phyloP scores from a whole-genome alignment of 2,329 filamentous ascomycete genomes.

The Zelopaecilomyces penicillatus region DNA sequence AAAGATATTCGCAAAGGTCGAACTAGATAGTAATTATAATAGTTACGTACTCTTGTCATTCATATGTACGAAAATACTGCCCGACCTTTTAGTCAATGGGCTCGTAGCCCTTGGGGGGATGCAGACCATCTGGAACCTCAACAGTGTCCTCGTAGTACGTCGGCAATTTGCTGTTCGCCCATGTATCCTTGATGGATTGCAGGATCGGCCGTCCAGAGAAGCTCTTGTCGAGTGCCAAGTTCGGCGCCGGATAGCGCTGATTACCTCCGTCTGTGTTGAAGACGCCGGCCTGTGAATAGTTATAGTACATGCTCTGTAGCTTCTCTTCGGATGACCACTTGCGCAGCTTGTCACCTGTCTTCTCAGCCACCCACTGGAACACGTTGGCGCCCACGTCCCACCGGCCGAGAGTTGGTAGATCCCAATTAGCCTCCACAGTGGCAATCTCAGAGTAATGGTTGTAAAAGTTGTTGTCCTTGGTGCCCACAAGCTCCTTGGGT shows the following conservation, averaged over 20 bases:
- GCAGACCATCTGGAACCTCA: conserved; percentile 32
- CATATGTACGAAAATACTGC: too few relatives aligned
- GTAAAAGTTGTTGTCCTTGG: conserved; percentile 61
- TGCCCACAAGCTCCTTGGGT: conserved; percentile 54
- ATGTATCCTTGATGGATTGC: conserved; percentile 28
- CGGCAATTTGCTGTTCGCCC: conserved; percentile 27
- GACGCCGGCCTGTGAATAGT: conserved; percentile 44
- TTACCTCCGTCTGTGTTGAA: conserved; percentile 32
- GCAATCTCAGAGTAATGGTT: conserved; percentile 64
- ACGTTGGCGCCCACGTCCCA: conserved; percentile 68
- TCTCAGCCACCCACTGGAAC: conserved; percentile 50
- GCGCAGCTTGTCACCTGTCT: conserved; percentile 48
- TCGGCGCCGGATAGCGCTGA: conserved; percentile 30
- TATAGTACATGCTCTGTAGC: conserved; percentile 39
- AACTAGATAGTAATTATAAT: too few relatives aligned
- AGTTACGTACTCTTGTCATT: too few relatives aligned
- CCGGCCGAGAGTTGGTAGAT: conserved; percentile 58
- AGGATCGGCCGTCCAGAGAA: conserved; percentile 27
- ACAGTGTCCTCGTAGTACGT: conserved; percentile 35
- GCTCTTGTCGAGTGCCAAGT: conserved; percentile 26
- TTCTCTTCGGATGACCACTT: conserved; percentile 24
- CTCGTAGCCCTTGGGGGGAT: conserved; percentile 33
- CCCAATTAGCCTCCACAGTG: conserved; percentile 63
- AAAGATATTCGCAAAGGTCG: too few relatives aligned
- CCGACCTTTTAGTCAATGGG: conserved; percentile 5